Evolutionary conservation across 2,329 filamentous ascomycete genomes (phyloP).

Genomic region (Domatiomyces globalis): DNA sequence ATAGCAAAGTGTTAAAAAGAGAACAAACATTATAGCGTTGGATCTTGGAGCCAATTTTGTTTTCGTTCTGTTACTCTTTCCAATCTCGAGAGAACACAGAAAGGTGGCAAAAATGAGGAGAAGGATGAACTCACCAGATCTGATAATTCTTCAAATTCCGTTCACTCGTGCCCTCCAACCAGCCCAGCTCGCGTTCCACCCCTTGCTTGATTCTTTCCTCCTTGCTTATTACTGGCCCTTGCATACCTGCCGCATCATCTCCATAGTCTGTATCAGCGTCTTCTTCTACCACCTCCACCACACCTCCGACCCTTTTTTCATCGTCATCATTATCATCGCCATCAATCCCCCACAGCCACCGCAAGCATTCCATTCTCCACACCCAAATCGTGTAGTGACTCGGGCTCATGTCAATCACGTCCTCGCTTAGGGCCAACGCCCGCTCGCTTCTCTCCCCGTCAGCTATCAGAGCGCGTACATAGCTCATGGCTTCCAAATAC

Average conservation of each 20-base stretch:
- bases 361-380: constrained; percentile 70
- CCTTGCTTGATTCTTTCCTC: constrained; percentile 45
- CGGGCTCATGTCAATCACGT: constrained; percentile 84
- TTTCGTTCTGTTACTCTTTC: not conserved
- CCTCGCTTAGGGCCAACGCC: constrained; percentile 66
- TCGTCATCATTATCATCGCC: not conserved
- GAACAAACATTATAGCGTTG: not conserved
- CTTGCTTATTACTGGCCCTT: not conserved
- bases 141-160: constrained; percentile 94
- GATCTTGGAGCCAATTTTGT: too few species aligned
- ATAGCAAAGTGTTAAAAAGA: not conserved
- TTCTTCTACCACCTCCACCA: constrained; percentile 1
- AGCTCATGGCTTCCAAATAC: constrained; percentile 84
- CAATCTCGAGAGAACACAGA: not conserved
- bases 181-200: constrained; percentile 49
- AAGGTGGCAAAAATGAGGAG: not conserved
- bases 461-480: constrained; percentile 88
- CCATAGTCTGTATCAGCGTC: not conserved
- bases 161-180: constrained; percentile 74
- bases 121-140: constrained; percentile 51
- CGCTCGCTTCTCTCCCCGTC: constrained; percentile 68
- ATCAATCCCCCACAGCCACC: constrained; percentile 28
- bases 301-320: not conserved
- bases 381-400: constrained; percentile 99
- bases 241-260: constrained; percentile 27